Evolutionary conservation across 2,329 filamentous ascomycete genomes (phyloP).

Genomic region (Sclerotinia borealis): DNA sequence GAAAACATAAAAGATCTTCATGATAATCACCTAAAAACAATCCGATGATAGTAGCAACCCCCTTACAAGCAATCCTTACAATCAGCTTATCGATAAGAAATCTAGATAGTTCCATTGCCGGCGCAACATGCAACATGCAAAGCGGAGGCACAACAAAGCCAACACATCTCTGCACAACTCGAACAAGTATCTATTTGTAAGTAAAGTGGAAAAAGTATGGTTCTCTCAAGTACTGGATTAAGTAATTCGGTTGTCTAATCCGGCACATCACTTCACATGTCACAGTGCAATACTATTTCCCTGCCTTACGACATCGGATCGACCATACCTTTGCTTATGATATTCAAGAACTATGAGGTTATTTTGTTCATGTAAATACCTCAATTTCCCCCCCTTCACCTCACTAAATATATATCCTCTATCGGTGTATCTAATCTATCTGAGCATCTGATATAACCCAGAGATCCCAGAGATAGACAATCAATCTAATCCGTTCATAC

Average conservation of each 20-base stretch:
- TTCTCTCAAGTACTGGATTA: background rate
- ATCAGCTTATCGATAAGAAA: conserved; percentile 1
- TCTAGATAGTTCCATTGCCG: no score
- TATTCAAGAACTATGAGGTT: background rate
- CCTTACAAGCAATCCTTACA: background rate
- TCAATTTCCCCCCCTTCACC: background rate
- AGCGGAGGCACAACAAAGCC: background rate
- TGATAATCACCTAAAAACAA: no score
- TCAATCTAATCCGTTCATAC: no score
- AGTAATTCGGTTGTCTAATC: background rate
- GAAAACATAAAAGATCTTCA: no score
- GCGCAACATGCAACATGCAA: no score
- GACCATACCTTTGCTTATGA: background rate
- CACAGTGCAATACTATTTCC: background rate
- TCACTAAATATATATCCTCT: no score
- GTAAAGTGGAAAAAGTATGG: background rate
- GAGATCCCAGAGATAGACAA: background rate
- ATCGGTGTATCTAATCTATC: background rate
- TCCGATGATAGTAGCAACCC: no score
- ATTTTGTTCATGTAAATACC: background rate
- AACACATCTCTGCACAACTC: background rate
- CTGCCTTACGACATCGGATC: background rate
- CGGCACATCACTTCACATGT: background rate
- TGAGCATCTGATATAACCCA: no score
- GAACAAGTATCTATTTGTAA: background rate